Conservation (phyloP, 495 filamentous ascomycete species). For the Trichoderma orchidacearum region DNA sequence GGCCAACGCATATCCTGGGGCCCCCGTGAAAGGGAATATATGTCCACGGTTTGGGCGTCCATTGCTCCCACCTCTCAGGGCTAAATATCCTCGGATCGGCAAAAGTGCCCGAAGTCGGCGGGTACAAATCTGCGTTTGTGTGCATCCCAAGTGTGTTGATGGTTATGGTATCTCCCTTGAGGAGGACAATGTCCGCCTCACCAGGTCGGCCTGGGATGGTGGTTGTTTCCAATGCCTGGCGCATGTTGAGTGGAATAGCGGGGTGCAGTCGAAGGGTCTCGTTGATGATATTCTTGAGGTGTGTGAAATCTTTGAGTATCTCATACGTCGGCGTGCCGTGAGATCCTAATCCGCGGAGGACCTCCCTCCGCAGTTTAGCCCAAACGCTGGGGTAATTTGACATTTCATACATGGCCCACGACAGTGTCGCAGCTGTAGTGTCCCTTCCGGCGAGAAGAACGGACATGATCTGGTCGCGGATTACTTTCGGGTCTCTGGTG, state of each 20-base stretch:
- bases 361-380: conserved; percentile 26
- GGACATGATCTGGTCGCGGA: conserved; percentile 45
- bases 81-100: conserved; percentile 36
- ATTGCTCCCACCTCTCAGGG: conserved; percentile 41
- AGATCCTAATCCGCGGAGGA: conserved; percentile 15
- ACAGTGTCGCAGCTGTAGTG: conserved; percentile 41
- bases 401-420: conserved; percentile 42
- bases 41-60: conserved; percentile 44
- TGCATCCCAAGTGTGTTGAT: conserved; percentile 39
- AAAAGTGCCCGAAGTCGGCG: conserved; percentile 20
- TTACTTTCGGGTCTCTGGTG: conserved; percentile 28
- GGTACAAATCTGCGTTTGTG: conserved; percentile 35
- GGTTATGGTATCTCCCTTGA: conserved; percentile 24
- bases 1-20: conserved; percentile 35
- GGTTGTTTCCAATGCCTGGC: conserved; percentile 27
- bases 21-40: conserved; percentile 51
- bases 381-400: conserved; percentile 35
- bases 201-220: conserved; percentile 10
- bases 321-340: conserved; percentile 20
- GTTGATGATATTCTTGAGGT: conserved; percentile 25
- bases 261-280: conserved; percentile 39
- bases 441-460: conserved; percentile 49
- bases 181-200: conserved; percentile 15
- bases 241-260: conserved; percentile 33
- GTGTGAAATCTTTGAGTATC: conserved; percentile 22